These are phyloP conservation scores for Trebouxiophyceae sp. DNA, from an alignment of 163 green algal genomes.

Conservation along the genomic window DNA sequence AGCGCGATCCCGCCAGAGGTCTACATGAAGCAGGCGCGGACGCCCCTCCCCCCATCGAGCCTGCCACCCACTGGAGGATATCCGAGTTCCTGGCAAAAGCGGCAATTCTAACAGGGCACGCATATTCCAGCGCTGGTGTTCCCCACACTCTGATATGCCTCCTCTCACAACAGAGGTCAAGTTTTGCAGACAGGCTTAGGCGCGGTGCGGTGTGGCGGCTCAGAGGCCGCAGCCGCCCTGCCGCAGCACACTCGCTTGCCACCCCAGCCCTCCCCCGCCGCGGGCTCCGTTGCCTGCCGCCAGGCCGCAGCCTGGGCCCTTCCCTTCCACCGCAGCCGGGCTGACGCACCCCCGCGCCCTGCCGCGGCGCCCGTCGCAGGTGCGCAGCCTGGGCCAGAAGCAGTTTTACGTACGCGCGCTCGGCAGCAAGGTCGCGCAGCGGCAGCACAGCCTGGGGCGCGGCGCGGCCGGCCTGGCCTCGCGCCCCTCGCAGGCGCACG, in stretches of 20 bases:
- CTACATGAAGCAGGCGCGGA: slow-evolving; percentile 73
- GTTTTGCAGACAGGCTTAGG: too few species aligned
- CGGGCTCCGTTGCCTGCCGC: neutral
- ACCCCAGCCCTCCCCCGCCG: neutral
- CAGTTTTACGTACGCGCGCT: slow-evolving; percentile 79
- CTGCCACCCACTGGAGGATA: too few species aligned
- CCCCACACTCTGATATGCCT: too few species aligned
- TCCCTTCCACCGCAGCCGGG: too few species aligned
- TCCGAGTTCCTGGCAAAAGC: neutral
- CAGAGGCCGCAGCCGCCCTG: neutral
- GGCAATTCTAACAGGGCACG: neutral
- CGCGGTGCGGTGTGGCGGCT: neutral
- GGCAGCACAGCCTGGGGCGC: slow-evolving; percentile 7
- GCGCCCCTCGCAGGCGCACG: neutral
- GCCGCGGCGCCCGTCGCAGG: slow-evolving; percentile 24
- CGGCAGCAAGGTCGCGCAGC: slow-evolving; percentile 52
- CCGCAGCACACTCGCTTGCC: neutral
- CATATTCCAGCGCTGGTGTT: too few species aligned
- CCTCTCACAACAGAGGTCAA: too few species aligned
- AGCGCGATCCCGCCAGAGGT: slow-evolving; percentile 39
- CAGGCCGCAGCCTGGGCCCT: too few species aligned
- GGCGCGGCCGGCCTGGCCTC: neutral
- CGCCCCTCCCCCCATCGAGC: neutral
- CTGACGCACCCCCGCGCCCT: neutral
- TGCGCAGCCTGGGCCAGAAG: slow-evolving; percentile 55